phyloP scores from a whole-genome alignment of 352 stramenopile species.

The Phytophthora palmivora region DNA sequence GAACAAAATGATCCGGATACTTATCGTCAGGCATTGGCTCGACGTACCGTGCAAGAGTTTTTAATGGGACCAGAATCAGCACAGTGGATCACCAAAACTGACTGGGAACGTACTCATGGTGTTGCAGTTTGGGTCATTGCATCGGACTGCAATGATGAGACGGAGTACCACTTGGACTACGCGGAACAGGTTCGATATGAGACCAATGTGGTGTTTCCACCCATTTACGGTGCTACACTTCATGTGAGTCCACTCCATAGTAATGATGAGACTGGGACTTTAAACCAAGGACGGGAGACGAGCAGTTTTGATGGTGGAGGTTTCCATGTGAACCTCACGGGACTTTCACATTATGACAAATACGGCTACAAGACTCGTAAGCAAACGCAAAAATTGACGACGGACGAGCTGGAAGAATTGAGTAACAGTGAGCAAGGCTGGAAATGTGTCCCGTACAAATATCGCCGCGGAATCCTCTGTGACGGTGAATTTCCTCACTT shows the following conservation, averaged over 20 bases:
- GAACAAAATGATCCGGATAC: slow-evolving; percentile 28
- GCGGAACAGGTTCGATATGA: slow-evolving; percentile 75
- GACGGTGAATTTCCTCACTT: slow-evolving; percentile 79
- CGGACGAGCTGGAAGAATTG: slow-evolving; percentile 50
- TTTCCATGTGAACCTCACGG: slow-evolving; percentile 65
- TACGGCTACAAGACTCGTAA: slow-evolving; percentile 77
- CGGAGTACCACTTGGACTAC: slow-evolving; percentile 79
- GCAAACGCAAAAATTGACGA: slow-evolving; percentile 43
- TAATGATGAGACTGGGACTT: neutral
- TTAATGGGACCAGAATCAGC: slow-evolving; percentile 36
- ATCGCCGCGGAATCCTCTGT: slow-evolving; percentile 70
- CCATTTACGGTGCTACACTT: slow-evolving; percentile 78
- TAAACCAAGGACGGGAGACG: slow-evolving; percentile 13
- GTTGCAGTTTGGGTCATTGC: slow-evolving; percentile 78
- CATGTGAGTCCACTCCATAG: slow-evolving; percentile 66
- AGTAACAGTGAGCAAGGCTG: slow-evolving; percentile 46
- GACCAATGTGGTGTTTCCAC: slow-evolving; percentile 74
- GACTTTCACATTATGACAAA: slow-evolving; percentile 60
- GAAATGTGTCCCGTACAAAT: slow-evolving; percentile 54
- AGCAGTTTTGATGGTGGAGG: slow-evolving; percentile 51
- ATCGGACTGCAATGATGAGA: slow-evolving; percentile 66
- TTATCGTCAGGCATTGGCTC: slow-evolving; percentile 54
- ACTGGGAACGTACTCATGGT: slow-evolving; percentile 54
- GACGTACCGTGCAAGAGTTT: slow-evolving; percentile 62
- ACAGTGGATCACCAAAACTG: slow-evolving; percentile 32